Evolutionary conservation across 2,329 filamentous ascomycete genomes (phyloP), one percentile per base, ranked within the genome.

Genomic region (Diaporthe ampelina): DNA sequence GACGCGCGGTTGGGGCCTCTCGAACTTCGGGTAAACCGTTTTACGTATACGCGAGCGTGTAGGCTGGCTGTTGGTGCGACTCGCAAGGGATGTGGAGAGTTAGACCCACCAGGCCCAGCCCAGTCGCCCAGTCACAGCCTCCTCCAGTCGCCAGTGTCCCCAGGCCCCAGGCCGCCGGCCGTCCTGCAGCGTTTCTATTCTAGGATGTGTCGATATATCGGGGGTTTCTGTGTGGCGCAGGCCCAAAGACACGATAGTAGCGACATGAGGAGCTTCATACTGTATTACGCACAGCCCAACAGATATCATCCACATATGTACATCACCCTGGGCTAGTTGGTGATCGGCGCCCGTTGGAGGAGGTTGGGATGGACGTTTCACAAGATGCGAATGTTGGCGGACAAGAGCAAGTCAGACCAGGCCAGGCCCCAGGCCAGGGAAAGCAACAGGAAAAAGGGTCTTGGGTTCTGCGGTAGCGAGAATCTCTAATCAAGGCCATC

Each of bases 401-500:
- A 13, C 7, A 21, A 24, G 48, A 21, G 40, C 32, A 50, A n/a
- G 48, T 11, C 29, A 37, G 56, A 8, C 19, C 43, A 45, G 45
- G 19, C 45, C 45, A 21, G 45, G 19, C 45, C 45, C 19, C 8
- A 21, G 45, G 37, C 11, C 37, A 40, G 37, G 37, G 37, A 13
- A 40, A 40, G 37, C 37, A 40, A 40, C 37, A 40, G 37, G 5
- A 43, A 43, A 19, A 43, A 43, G 40, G 40, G 40, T 43, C 40
- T 43, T 43, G 40, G 6, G 15, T 40, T 26, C 13, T 43, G 26
- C 26, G 63, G 63, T 67, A 67, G 63, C 63, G 45, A 67, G 45
- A 15, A 37, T 67, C 45, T 52, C 45, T 52, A 52, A 67, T 52
- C 63, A 67, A 67, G 63, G 45, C 29, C 63, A 65, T 65, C 59